Percentiles rank a stretch among this genome's conserved stretches.
These are phyloP conservation scores for Leccinum broughii DNA, from an alignment of 768 basidiomycete species.

Conservation along the genomic window DNA sequence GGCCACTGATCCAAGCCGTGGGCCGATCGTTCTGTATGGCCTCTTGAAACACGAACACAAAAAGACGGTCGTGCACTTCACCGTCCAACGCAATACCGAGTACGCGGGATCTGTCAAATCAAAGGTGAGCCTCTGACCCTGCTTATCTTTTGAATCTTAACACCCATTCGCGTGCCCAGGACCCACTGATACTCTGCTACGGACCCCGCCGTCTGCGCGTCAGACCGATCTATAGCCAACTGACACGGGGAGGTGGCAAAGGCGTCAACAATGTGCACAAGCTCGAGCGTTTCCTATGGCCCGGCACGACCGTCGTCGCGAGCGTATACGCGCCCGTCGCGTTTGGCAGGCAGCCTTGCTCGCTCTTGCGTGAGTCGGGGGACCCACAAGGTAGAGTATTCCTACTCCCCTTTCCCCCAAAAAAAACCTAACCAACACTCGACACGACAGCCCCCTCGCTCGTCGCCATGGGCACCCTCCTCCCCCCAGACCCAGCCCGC, in stretches of 20 bases:
- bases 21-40: constrained; percentile 71
- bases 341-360: constrained; percentile 78
- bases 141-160: background rate
- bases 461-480: constrained; percentile 86
- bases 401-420: background rate
- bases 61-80: constrained; percentile 87
- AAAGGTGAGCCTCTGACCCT: constrained; percentile 49
- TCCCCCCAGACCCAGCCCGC: constrained; percentile 88
- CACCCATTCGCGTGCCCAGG: constrained; percentile 43
- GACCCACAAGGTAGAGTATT: constrained; percentile 58
- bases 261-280: constrained; percentile 98
- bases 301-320: constrained; percentile 78
- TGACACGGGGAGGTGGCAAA: constrained; percentile 85
- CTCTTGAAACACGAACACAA: constrained; percentile 97
- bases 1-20: constrained; percentile 37
- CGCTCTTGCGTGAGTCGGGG: constrained; percentile 69
- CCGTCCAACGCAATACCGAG: constrained; percentile 94
- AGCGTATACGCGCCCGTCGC: constrained; percentile 87
- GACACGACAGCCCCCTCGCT: constrained; percentile 63
- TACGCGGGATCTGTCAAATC: constrained; percentile 86
- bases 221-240: constrained; percentile 91
- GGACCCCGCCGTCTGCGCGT: constrained; percentile 84
- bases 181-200: constrained; percentile 84
- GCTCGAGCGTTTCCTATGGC: constrained; percentile 86
- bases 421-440: background rate